Base-by-base conservation (phyloP, 2,329 filamentous ascomycete genomes). In the Epichloe coenophiala region DNA sequence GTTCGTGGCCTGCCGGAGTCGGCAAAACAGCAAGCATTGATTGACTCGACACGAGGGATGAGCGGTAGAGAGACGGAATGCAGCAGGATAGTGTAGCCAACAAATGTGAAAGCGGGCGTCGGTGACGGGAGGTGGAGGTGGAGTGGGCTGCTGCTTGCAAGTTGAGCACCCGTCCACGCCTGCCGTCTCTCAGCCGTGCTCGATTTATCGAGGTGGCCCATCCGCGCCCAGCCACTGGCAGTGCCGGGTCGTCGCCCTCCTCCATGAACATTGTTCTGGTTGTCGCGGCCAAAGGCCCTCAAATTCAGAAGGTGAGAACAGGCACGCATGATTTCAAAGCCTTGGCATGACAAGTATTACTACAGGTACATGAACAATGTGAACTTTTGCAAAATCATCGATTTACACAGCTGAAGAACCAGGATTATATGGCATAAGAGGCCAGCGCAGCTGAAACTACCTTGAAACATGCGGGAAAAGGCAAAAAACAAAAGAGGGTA, bases 401-500 rank as follows among this genome's bases (percentile, higher is more conserved):
- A 17, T 31, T 43, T 31, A 2, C 19, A 31, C 9, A 31, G 31
- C 1, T 31, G 31, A 23, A 21, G 3, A 21, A 6, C 13, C 15
- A 5, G n/a, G 23, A 46, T 5, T 37, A 15, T 21, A 19, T 15
- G 8, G 36, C 36, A 39, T 47, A 9, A 21, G 35, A 19, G 39
- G 36, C 45, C 36, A 39, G 9, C 15, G 36, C 19, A 19, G 36
- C 45, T 17, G 15, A 47, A 17, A 21, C 46, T 7, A 48, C 13
- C 3, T 41, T 21, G 11, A 19, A 48, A 42, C 3, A 6, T 9
- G 6, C 17, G 3, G 45, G 31, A 13, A 42, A 31, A 40, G 17
- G 7, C 4, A 23, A 38, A 19, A 49, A 49, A 17, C 19, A 17
- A 44, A 35, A 40, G 38, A 46, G 50, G 46, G 42, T 51, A 53